Evolutionary conservation across 1,139 yeast genomes (phyloP), one percentile per base, ranked within the genome.

Genomic region (Petasospora fabianii): DNA sequence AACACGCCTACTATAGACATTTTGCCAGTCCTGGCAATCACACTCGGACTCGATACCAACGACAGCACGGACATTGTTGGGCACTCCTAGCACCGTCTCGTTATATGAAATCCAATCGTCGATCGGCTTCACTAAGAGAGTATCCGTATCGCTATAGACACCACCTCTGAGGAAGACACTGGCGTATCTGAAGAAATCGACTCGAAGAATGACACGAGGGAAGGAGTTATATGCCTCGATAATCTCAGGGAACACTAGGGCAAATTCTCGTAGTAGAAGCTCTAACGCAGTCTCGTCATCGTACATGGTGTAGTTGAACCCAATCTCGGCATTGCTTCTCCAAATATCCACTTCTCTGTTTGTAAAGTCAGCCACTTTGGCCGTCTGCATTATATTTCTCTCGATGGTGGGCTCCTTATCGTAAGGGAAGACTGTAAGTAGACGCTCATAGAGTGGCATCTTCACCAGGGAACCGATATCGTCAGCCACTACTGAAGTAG

Each of bases 111-210:
- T 24, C 58, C 58, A 54, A 3, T 46, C 40, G 2, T 30, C 24
- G n/a, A 53, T 29, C 1, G 50, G 47, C 17, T 38, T 42, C 3
- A 32, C 16, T 14, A 42, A 43, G 5, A 20, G 29, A 1, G 58
- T 54, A 49, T 74, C 80, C 28, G 73, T 68, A 51, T 74, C 80
- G 16, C 77, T 71, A 49, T 73, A 74, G 8, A 71, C 73, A 5
- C 80, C 80, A 14, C 80, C 80, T 37, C 65, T 60, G n/a, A 77
- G 70, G 46, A 59, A 71, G 16, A 73, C 53, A n/a, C 72, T 65
- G 43, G 72, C 62, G 50, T 74, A 74, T 39, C 77, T 56, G 61
- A 73, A 71, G 44, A 73, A 71, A 51, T 74, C 78, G 68, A 71
- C 71, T 42, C 59, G 62, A 37, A 74, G 59, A 24, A 73, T 69